Percentiles rank a stretch among this genome's conserved stretches.
phyloP scores from a whole-genome alignment of 2,329 filamentous ascomycete genomes.

The Colletotrichum eremochloae region DNA sequence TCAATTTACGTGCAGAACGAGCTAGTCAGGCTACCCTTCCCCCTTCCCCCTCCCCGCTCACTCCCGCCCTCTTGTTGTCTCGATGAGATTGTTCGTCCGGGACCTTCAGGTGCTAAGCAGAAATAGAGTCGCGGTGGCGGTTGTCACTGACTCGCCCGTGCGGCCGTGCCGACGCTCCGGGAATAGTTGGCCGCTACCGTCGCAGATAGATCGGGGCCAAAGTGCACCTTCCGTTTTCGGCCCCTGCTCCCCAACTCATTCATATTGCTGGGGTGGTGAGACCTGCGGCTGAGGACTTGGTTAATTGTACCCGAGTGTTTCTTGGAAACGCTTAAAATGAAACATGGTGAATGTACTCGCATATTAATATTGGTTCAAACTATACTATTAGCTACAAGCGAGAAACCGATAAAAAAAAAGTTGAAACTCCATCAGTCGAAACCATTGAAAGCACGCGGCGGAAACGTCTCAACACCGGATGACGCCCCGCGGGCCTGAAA shows the following conservation, averaged over 20 bases:
- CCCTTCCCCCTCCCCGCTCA: no score
- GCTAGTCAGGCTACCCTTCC: neutral
- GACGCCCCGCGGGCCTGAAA: neutral
- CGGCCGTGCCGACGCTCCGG: conserved; percentile 30
- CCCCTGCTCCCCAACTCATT: neutral
- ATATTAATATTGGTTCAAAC: no score
- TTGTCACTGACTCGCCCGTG: conserved; percentile 14
- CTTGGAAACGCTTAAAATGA: no score
- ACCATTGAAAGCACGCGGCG: no score
- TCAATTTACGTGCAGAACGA: conserved; percentile 16
- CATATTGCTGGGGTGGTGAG: neutral
- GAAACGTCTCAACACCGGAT: no score
- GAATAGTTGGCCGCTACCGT: conserved; percentile 19
- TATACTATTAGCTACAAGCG: neutral
- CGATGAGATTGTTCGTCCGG: neutral
- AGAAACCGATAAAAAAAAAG: no score
- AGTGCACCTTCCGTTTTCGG: conserved; percentile 1
- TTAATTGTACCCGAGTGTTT: neutral
- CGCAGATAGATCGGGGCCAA: conserved; percentile 26
- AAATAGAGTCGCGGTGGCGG: conserved; percentile 1
- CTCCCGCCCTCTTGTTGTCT: neutral
- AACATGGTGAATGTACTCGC: neutral
- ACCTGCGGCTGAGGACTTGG: neutral
- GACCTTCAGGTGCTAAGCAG: neutral
- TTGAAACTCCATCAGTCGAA: neutral